Percentiles rank a stretch among this genome's conserved stretches.
These are phyloP conservation scores for Phellopilus nigrolimitatus DNA, from an alignment of 1,284 basidiomycete species.

Conservation along the genomic window DNA sequence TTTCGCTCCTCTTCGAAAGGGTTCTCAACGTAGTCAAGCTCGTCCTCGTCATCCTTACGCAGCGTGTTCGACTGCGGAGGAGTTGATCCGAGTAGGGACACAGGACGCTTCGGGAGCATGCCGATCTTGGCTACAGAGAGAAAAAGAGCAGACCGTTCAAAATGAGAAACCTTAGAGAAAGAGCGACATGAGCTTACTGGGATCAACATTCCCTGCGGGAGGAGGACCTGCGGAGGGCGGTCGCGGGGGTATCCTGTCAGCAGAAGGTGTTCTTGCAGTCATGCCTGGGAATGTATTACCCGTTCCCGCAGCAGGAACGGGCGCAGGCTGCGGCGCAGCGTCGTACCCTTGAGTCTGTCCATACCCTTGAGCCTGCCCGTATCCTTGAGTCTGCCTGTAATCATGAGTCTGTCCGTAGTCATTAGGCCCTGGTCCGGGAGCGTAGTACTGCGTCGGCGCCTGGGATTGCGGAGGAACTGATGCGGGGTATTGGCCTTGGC, in stretches of 20 bases:
- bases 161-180: not conserved
- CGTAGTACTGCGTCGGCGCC: not conserved
- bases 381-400: no score
- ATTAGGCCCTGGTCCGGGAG: not conserved
- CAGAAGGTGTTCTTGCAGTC: slow-evolving; percentile 1
- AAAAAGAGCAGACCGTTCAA: not conserved
- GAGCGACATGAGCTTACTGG: slow-evolving; percentile 11
- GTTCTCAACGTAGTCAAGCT: slow-evolving; percentile 62
- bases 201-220: slow-evolving; percentile 18
- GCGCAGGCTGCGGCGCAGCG: slow-evolving; percentile 3
- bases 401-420: not conserved
- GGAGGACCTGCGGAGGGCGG: slow-evolving; percentile 18
- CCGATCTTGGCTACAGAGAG: slow-evolving; percentile 50
- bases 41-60: slow-evolving; percentile 42
- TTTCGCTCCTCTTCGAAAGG: slow-evolving; percentile 49
- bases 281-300: not conserved
- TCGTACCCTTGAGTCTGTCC: slow-evolving; percentile 18
- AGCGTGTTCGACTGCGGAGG: slow-evolving; percentile 29
- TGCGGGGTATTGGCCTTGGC: not conserved
- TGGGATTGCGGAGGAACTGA: not conserved
- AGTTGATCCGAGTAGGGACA: slow-evolving; percentile 51
- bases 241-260: slow-evolving; percentile 13
- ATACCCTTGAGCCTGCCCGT: no score
- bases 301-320: not conserved
- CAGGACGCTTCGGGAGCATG: slow-evolving; percentile 68